Percentiles rank a stretch among this genome's conserved stretches.
These are phyloP conservation scores for Chalciporus piperatus DNA, from an alignment of 768 basidiomycete species.

Conservation along the genomic window DNA sequence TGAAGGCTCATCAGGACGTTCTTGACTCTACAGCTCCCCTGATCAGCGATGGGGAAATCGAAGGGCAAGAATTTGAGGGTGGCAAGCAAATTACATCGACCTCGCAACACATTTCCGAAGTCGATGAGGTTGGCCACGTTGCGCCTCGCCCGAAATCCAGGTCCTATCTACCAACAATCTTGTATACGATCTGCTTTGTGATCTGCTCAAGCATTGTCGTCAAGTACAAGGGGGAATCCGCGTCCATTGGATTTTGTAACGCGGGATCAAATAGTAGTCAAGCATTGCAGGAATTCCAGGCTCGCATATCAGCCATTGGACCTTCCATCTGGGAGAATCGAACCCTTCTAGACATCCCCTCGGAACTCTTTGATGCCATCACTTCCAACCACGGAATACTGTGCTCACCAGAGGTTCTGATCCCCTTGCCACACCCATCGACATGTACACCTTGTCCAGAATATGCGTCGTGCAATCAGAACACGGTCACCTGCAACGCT, in stretches of 20 bases:
- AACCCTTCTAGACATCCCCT: conserved; percentile 40
- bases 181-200: conserved; percentile 38
- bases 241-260: conserved; percentile 76
- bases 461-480: conserved; percentile 59
- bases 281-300: conserved; percentile 47
- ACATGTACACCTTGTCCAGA: conserved; percentile 71
- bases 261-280: conserved; percentile 58
- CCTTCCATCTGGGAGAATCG: conserved; percentile 57
- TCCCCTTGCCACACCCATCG: conserved; percentile 57
- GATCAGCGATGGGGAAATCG: conserved; percentile 22
- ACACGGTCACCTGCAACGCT: conserved; percentile 60
- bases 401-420: conserved; percentile 54
- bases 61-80: conserved; percentile 13
- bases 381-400: conserved; percentile 32
- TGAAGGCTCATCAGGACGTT: neutral
- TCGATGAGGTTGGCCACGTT: conserved; percentile 16
- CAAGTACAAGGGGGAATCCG: conserved; percentile 65
- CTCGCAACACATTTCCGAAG: conserved; percentile 39
- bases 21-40: conserved; percentile 2
- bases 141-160: conserved; percentile 15
- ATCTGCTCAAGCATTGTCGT: conserved; percentile 34
- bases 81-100: conserved; percentile 31
- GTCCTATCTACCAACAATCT: conserved; percentile 40
- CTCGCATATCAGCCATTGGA: conserved; percentile 44
- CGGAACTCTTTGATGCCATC: conserved; percentile 26